Conservation (phyloP, 129 eudicot species). For the carrot (Daucus carota) region DH1_v3.0 NC_030387.2:33135501-33136000, state of each 20-base stretch:
- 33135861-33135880: background rate
- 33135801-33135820: no score
- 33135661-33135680: no score
- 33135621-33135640: background rate
- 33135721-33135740: no score
- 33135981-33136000: background rate
- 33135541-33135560: background rate
- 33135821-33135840: background rate
- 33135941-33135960: background rate
- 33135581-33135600: background rate
- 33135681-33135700: no score
- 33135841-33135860: background rate
- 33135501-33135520: conserved; percentile 7
- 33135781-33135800: no score
- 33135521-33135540: background rate
- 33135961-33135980: background rate
- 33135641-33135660: no score
- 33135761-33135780: no score
- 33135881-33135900: background rate
- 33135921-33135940: background rate
- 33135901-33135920: background rate
- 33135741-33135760: no score
- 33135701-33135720: no score
- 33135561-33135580: background rate
- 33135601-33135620: background rate